These are phyloP conservation scores for Boletus rubescentipes DNA, from an alignment of 768 basidiomycete species.

Conservation along the genomic window DNA sequence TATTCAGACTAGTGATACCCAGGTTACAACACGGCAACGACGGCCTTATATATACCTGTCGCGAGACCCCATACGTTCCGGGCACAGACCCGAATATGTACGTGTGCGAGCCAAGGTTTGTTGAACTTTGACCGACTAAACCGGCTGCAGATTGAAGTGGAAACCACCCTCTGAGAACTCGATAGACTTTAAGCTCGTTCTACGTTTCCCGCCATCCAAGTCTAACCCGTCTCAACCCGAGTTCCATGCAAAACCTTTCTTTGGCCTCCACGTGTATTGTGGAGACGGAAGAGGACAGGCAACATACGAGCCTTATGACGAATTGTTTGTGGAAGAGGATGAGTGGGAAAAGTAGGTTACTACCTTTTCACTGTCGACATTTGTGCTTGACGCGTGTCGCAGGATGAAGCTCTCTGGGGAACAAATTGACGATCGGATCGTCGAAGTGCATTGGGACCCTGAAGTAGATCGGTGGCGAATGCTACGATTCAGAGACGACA, in stretches of 20 bases:
- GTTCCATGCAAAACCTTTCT: conserved; percentile 80
- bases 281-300: conserved; percentile 58
- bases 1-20: conserved; percentile 83
- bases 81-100: conserved; percentile 92
- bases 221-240: conserved; percentile 64
- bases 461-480: conserved; percentile 71
- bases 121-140: not conserved
- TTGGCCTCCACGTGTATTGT: conserved; percentile 79
- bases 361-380: not conserved
- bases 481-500: conserved; percentile 95
- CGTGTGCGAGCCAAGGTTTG: conserved; percentile 58
- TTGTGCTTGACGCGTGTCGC: conserved; percentile 7
- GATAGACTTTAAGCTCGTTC: conserved; percentile 92
- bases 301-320: conserved; percentile 83
- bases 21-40: conserved; percentile 89
- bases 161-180: conserved; percentile 98
- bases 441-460: conserved; percentile 91
- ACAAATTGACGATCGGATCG: conserved; percentile 90
- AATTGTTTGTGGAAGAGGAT: conserved; percentile 79
- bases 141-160: conserved; percentile 81
- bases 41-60: conserved; percentile 95
- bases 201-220: conserved; percentile 81
- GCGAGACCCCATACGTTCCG: conserved; percentile 71
- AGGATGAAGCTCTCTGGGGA: conserved; percentile 85
- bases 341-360: conserved; percentile 88